Base-by-base conservation (phyloP, 23 red algal species). In the Chondrus crispus region DNA sequence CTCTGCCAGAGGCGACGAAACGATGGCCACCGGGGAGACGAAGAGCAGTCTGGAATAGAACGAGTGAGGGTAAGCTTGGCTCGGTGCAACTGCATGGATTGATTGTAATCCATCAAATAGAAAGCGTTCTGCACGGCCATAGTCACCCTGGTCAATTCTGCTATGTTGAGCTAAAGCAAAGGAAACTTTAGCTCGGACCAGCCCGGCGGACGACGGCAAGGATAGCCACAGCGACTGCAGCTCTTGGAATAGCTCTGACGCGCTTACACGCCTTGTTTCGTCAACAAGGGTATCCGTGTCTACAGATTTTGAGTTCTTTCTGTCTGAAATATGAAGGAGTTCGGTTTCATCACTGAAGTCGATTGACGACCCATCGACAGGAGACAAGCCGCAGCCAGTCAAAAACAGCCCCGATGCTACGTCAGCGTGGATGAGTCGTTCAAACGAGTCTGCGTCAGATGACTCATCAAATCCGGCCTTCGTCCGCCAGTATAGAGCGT, bases 401-500 rank as follows among this genome's bases (percentile, higher is more conserved):
- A 90, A 54, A 37, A 90, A 90, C 32, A 90, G 80, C 44, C 69
- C 80, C 16, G 87, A 90, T 48, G 73, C 87, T 13, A 90, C 87
- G 36, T 90, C 73, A 47, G 87, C 87, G 68, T 90, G 87, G 66
- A 90, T 42, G 2, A 90, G 32, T 35, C 52, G 68, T 51, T 90
- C 87, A 8, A 90, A 42, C 22, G 87, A 90, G 64, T 72, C 73
- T 14, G 50, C 29, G 68, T 57, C 52, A 12, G 87, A 90, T 39
- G 87, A 90, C 48, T 79, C 87, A 75, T 90, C 87, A n/a, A 90
- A 90, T 52, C 87, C 72, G 3, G 87, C 87, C 55, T 90, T 90
- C 30, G 87, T 90, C 28, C 74, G 87, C 87, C 87, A 90, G n/a
- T 90, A 90, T 20, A 90, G 51, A 20, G 64, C 73, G 36, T 90